These are phyloP conservation scores for Fistulinella cinereoalba DNA, from an alignment of 1,284 basidiomycete species.

Conservation along the genomic window DNA sequence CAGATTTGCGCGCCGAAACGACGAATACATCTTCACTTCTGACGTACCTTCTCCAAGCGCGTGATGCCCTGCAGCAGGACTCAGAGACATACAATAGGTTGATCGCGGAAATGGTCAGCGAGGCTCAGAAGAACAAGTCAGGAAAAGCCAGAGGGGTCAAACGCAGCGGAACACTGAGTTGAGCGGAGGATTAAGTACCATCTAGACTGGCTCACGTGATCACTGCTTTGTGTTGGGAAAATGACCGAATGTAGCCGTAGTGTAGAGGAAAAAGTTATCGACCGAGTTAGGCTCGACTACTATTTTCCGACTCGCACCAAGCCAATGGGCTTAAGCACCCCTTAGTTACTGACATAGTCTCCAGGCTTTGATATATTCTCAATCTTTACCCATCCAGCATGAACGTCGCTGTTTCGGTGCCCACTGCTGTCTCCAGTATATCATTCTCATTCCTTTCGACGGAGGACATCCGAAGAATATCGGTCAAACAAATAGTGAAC, in stretches of 20 bases:
- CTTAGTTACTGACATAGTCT: neutral
- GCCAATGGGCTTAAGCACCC: slow-evolving; percentile 2
- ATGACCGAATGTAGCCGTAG: slow-evolving; percentile 1
- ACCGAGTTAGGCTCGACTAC: neutral
- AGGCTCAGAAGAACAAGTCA: slow-evolving; percentile 76
- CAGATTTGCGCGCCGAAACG: slow-evolving; percentile 66
- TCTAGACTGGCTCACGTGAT: slow-evolving; percentile 19
- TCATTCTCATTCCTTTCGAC: slow-evolving; percentile 95
- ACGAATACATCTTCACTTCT: slow-evolving; percentile 70
- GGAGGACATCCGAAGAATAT: slow-evolving; percentile 90
- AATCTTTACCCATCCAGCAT: slow-evolving; percentile 42
- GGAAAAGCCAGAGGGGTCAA: slow-evolving; percentile 51
- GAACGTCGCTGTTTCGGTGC: slow-evolving; percentile 91
- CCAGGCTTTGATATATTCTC: neutral
- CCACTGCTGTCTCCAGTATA: slow-evolving; percentile 79
- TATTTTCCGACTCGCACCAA: neutral
- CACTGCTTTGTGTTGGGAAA: neutral
- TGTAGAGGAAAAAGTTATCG: slow-evolving; percentile 16
- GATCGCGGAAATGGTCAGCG: slow-evolving; percentile 78
- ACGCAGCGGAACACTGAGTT: slow-evolving; percentile 47
- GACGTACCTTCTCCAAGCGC: slow-evolving; percentile 77
- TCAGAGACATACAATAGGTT: slow-evolving; percentile 81
- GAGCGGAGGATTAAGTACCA: neutral
- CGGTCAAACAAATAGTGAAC: slow-evolving; percentile 96
- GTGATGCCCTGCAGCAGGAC: slow-evolving; percentile 84